phyloP scores from a whole-genome alignment of 805 yeast species.

The Kazachstania martiniae region DNA sequence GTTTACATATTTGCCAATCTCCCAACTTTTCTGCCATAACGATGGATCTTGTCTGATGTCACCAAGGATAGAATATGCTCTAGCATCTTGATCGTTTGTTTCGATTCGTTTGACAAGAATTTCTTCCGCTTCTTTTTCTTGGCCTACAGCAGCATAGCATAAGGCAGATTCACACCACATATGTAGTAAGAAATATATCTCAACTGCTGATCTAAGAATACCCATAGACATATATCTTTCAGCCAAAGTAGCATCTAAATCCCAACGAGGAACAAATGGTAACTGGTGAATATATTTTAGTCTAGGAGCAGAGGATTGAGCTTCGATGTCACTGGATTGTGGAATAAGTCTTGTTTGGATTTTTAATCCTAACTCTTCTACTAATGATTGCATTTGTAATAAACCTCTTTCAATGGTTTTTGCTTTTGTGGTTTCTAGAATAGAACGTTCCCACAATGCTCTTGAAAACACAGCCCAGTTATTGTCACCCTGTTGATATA shows the following conservation, averaged over 20 bases:
- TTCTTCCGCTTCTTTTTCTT: slow-evolving; percentile 52
- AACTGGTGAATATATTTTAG: slow-evolving; percentile 61
- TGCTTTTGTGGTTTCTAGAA: slow-evolving; percentile 68
- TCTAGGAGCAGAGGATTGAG: slow-evolving; percentile 36
- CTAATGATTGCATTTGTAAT: slow-evolving; percentile 82
- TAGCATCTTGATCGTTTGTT: slow-evolving; percentile 59
- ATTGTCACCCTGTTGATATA: slow-evolving; percentile 34
- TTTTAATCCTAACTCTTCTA: slow-evolving; percentile 74
- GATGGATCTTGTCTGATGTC: slow-evolving; percentile 69
- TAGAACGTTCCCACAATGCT: slow-evolving; percentile 83
- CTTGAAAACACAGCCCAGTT: slow-evolving; percentile 70
- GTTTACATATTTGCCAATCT: slow-evolving; percentile 64
- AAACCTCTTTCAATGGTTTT: slow-evolving; percentile 91
- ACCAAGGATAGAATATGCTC: slow-evolving; percentile 77
- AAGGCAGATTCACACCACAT: slow-evolving; percentile 77
- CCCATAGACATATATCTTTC: slow-evolving; percentile 82
- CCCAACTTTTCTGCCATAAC: slow-evolving; percentile 84
- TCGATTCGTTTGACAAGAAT: slow-evolving; percentile 45
- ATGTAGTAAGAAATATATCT: slow-evolving; percentile 70
- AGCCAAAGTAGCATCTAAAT: slow-evolving; percentile 71
- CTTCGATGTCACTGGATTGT: slow-evolving; percentile 24
- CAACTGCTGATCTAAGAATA: slow-evolving; percentile 74
- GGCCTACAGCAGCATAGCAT: slow-evolving; percentile 80
- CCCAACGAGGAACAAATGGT: slow-evolving; percentile 76
- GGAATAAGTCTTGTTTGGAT: slow-evolving; percentile 48